Evolutionary conservation across 2,329 filamentous ascomycete species (phyloP), one percentile per base, ranked within the genome.

Genomic region (Verticillium dahliae): DNA sequence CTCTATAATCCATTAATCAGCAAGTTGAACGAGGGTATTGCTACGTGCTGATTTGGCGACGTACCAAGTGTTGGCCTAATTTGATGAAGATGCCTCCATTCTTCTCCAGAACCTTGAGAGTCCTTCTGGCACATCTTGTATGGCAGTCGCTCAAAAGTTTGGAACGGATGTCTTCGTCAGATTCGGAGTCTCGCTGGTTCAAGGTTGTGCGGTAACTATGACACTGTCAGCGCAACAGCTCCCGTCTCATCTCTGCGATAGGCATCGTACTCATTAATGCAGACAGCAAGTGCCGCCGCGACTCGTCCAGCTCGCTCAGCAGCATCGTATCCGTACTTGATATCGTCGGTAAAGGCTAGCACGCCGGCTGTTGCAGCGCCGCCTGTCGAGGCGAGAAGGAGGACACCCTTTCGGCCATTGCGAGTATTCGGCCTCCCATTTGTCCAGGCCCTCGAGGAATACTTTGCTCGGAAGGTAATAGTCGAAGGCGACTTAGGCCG

Each of bases 21-120:
- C 31, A 31, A 4, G 54, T 9, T 27, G 61, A 35, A 27, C 33
- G 4, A 7, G 15, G 7, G 10, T 18, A 18, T 10, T 18, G 6
- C 10, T 52, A 18, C 18, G 10, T 52, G 9, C 18, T 52, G 18
- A 18, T 52, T 22, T 37, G 35, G 10, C 9, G 6, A 65, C 76
- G 52, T 80, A 88, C 87, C 75, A 99, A 75, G 76, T 99, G 95
- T 70, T 99, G 95, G 7, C 95, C 95, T 45, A 99, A 80, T 76
- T 99, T 99, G 74, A 99, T 98, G 69, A 98, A 99, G 65, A 99
- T 97, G 34, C 94, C 96, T 33, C 96, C 95, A 74, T 97, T 98
- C 80, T 91, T 92, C 81, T 99, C 95, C 66, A 98, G 78, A 1
- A 96, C 93, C 62, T 83, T 84, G 52, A 98, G 79, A 1, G 95